Conservation (phyloP, 345 rosid genomes). For the Salix brachista region DNA sequence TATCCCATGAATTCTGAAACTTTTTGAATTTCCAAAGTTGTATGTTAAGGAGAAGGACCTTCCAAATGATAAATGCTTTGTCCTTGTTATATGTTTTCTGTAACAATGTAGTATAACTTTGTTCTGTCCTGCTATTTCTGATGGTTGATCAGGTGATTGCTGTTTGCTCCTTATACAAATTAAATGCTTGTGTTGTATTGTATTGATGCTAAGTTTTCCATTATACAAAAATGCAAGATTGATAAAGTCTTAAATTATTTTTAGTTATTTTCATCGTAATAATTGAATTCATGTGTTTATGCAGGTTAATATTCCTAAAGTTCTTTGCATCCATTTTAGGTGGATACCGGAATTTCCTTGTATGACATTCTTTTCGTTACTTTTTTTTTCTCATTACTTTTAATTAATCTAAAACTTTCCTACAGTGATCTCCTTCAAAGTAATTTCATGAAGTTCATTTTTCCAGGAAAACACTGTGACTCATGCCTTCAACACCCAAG, state of each 20-base stretch:
- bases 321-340: slow-evolving; percentile 89
- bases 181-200: slow-evolving; percentile 5
- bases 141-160: neutral
- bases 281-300: slow-evolving; percentile 18
- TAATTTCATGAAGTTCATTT: slow-evolving; percentile 11
- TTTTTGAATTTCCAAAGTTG: neutral
- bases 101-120: neutral
- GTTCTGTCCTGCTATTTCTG: neutral
- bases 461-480: slow-evolving; percentile 67
- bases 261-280: neutral
- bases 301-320: slow-evolving; percentile 92
- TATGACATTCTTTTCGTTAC: slow-evolving; percentile 32
- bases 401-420: slow-evolving; percentile 8
- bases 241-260: neutral
- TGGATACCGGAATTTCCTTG: slow-evolving; percentile 98
- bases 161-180: neutral
- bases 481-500: slow-evolving; percentile 74
- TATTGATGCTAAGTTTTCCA: neutral
- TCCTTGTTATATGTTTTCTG: neutral
- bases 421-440: slow-evolving; percentile 3
- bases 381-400: slow-evolving; percentile 14
- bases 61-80: neutral
- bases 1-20: neutral
- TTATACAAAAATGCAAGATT: neutral
- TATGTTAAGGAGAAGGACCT: neutral